Evolutionary conservation across 2,329 filamentous ascomycete genomes (phyloP).

Genomic region (Arthroderma uncinatum): DNA sequence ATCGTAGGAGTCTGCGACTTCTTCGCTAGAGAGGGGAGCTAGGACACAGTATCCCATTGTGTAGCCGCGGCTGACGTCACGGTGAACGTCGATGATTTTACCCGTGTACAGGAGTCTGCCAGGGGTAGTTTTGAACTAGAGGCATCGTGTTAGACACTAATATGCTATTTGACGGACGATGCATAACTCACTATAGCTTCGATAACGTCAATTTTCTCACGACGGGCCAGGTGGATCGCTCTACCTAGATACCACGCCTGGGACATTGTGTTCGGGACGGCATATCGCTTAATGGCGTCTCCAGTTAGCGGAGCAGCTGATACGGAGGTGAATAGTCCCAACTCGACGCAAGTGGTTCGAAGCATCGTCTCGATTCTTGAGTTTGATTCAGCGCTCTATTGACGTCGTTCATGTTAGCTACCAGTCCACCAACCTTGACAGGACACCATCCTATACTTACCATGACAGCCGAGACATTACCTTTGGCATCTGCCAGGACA

Average conservation of each 20-base stretch:
- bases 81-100: conserved; percentile 35
- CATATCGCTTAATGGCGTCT: conserved; percentile 18
- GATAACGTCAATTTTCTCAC: conserved; percentile 25
- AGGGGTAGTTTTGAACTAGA: conserved; percentile 21
- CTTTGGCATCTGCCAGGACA: conserved; percentile 31
- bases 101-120: conserved; percentile 35
- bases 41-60: conserved; percentile 27
- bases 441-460: neutral
- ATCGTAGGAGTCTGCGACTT: conserved; percentile 8
- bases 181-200: conserved; percentile 31
- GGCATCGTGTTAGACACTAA: neutral
- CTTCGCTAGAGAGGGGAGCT: conserved; percentile 18
- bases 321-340: conserved; percentile 17
- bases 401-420: neutral
- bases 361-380: conserved; percentile 18
- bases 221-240: conserved; percentile 19
- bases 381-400: conserved; percentile 9
- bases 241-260: conserved; percentile 21
- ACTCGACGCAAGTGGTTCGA: conserved; percentile 17
- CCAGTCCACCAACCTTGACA: neutral
- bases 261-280: conserved; percentile 21
- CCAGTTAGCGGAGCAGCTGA: conserved; percentile 17
- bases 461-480: conserved; percentile 26
- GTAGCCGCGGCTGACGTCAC: conserved; percentile 29
- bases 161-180: neutral